Evolutionary conservation across 1,284 basidiomycete species (phyloP).

Genomic region (Rhizopogon hawkerae): DNA sequence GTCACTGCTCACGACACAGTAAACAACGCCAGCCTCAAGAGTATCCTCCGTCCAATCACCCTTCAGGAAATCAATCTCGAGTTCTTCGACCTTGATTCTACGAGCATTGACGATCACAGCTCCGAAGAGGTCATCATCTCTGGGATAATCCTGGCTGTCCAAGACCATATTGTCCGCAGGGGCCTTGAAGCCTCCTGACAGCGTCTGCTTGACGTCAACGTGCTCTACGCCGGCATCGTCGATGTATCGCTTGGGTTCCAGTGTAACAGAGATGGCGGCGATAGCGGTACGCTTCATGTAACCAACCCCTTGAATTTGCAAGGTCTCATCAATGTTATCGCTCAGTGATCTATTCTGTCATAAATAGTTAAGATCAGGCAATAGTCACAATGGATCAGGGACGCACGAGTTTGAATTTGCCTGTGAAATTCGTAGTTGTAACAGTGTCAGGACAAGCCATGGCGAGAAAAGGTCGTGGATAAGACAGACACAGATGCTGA

Average conservation of each 20-base stretch:
- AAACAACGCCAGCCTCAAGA: conserved; percentile 38
- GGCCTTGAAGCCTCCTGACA: conserved; percentile 34
- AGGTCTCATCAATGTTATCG: conserved; percentile 38
- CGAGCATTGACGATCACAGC: conserved; percentile 36
- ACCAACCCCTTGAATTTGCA: conserved; percentile 43
- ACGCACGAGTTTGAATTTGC: conserved; percentile 27
- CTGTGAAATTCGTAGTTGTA: conserved; percentile 27
- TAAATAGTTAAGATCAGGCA: not conserved
- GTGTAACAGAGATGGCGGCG: conserved; percentile 31
- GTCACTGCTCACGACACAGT: conserved; percentile 41
- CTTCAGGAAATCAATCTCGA: conserved; percentile 40
- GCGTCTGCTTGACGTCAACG: conserved; percentile 38
- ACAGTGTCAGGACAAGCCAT: conserved; percentile 35
- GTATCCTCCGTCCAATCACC: conserved; percentile 44
- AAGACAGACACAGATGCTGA: too few relatives aligned
- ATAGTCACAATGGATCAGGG: not conserved
- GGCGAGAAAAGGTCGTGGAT: not conserved
- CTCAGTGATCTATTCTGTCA: conserved; percentile 31
- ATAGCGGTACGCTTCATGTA: conserved; percentile 42
- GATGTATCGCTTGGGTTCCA: conserved; percentile 36
- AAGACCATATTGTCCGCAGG: conserved; percentile 31
- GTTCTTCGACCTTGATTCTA: conserved; percentile 35
- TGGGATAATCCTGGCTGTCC: conserved; percentile 26
- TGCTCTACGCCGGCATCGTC: conserved; percentile 36
- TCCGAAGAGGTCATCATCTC: conserved; percentile 33